Evolutionary conservation across 768 basidiomycete species (phyloP).

Genomic region (Naematelia aurantialba): DNA sequence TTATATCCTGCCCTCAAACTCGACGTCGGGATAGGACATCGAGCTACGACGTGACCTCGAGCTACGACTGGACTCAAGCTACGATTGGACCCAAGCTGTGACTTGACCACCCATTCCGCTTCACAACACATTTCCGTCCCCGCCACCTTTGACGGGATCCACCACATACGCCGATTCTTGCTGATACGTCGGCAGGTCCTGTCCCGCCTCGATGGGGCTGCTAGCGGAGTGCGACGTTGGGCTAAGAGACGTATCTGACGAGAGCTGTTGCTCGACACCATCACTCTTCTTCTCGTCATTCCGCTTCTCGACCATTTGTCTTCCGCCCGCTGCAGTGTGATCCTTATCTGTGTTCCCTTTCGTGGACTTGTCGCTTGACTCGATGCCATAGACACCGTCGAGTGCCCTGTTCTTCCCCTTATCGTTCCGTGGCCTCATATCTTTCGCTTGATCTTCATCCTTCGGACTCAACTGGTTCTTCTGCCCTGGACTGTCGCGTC

Average conservation of each 20-base stretch:
- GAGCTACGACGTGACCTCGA: too few relatives aligned
- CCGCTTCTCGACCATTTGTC: too few relatives aligned
- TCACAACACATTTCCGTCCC: neutral
- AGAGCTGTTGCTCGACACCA: too few relatives aligned
- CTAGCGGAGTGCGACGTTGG: neutral
- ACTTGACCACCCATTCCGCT: neutral
- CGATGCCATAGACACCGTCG: neutral
- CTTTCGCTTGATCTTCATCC: neutral
- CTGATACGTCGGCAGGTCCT: neutral
- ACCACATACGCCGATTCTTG: neutral
- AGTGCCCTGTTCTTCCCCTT: constrained; percentile 1
- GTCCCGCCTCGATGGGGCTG: neutral
- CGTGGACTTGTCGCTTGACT: too few relatives aligned
- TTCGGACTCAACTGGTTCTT: neutral
- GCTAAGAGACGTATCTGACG: too few relatives aligned
- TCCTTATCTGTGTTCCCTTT: too few relatives aligned
- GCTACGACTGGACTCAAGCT: neutral
- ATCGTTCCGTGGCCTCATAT: neutral
- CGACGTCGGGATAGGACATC: too few relatives aligned
- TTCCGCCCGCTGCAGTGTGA: too few relatives aligned
- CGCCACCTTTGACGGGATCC: neutral
- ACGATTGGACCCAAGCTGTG: neutral
- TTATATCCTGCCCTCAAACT: too few relatives aligned
- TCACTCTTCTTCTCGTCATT: too few relatives aligned
- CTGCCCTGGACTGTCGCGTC: neutral